Conservation (phyloP, 768 basidiomycete genomes). For the Mycena polygramma region DNA sequence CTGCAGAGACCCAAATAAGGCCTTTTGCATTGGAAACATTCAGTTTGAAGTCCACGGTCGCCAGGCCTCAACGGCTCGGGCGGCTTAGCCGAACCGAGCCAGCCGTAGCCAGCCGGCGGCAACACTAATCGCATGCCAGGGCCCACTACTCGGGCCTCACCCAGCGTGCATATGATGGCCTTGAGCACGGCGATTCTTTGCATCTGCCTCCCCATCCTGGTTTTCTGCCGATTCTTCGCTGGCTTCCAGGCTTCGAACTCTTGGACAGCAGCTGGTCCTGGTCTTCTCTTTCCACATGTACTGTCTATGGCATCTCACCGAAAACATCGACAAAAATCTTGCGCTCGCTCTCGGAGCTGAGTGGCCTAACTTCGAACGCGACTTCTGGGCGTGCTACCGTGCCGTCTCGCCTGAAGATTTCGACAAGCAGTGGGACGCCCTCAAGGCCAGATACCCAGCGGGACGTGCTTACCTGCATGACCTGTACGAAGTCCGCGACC, state of each 20-base stretch:
- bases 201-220: slow-evolving; percentile 39
- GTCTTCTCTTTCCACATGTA: slow-evolving; percentile 43
- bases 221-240: slow-evolving; percentile 40
- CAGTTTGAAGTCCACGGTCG: too few relatives aligned
- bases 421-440: slow-evolving; percentile 38
- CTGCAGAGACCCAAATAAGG: too few relatives aligned
- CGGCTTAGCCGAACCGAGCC: too few relatives aligned
- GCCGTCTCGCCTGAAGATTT: slow-evolving; percentile 49
- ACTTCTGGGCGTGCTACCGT: slow-evolving; percentile 48
- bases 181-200: neutral
- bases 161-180: neutral
- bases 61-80: too few relatives aligned
- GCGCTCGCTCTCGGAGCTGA: slow-evolving; percentile 35
- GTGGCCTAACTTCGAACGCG: slow-evolving; percentile 41
- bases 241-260: too few relatives aligned
- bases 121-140: neutral
- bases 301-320: slow-evolving; percentile 48
- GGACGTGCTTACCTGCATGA: slow-evolving; percentile 44
- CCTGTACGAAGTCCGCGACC: slow-evolving; percentile 45
- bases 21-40: too few relatives aligned
- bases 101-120: too few relatives aligned
- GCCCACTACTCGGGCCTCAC: neutral
- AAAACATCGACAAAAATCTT: slow-evolving; percentile 45
- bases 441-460: slow-evolving; percentile 33
- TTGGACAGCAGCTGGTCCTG: slow-evolving; percentile 39